These are phyloP conservation scores for Pleurotus tuber-regium DNA, from an alignment of 768 basidiomycete genomes.

Conservation along the genomic window DNA sequence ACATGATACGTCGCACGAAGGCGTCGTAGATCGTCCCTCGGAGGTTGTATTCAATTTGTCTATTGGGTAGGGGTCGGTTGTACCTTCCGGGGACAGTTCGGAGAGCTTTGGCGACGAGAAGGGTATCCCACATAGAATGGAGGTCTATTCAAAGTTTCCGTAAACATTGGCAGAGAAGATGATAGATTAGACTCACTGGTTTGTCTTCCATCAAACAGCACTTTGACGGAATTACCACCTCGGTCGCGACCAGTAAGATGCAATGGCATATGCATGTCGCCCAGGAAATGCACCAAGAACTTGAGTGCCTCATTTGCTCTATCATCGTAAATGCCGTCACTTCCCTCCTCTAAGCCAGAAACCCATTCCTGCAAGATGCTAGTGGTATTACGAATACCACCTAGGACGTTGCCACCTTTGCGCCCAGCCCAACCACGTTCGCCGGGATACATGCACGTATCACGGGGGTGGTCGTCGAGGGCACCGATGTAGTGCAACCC, in stretches of 20 bases:
- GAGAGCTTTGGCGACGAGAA: conserved; percentile 80
- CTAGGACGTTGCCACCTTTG: conserved; percentile 62
- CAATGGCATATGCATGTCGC: conserved; percentile 92
- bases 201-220: conserved; percentile 65
- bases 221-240: conserved; percentile 82
- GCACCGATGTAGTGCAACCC: conserved; percentile 77
- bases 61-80: conserved; percentile 59
- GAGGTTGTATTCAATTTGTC: conserved; percentile 62
- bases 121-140: conserved; percentile 85
- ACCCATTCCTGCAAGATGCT: conserved; percentile 53
- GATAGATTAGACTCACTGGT: conserved; percentile 52
- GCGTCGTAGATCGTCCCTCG: conserved; percentile 84
- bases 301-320: conserved; percentile 78
- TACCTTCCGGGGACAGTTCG: conserved; percentile 77
- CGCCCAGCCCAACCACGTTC: conserved; percentile 66
- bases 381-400: conserved; percentile 77
- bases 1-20: conserved; percentile 81
- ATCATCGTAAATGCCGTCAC: conserved; percentile 10
- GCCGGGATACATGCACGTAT: conserved; percentile 78
- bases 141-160: conserved; percentile 46
- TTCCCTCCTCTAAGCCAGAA: too few relatives aligned
- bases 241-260: conserved; percentile 87
- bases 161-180: not conserved
- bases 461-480: conserved; percentile 71
- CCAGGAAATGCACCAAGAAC: conserved; percentile 91